Evolutionary conservation across 345 rosid genomes (phyloP), one percentile per base, ranked within the genome.

Genomic region (Rhodamnia argentea): DNA sequence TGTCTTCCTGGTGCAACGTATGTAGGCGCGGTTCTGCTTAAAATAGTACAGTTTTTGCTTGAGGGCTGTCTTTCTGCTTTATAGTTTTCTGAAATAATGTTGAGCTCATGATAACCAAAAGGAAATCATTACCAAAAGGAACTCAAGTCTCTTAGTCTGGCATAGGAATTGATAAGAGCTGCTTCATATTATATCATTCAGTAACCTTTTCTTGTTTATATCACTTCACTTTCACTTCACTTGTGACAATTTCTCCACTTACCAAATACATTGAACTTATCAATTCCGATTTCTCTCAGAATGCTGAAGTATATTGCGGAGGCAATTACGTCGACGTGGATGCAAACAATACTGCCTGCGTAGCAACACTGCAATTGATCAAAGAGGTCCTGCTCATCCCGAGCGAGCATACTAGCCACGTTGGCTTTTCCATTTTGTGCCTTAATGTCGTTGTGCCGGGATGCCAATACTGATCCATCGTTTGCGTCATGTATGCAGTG

Each of bases 311-410:
- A 12, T 84, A 75, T 13, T 90, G 91, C 11, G 42, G 86, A 64
- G 91, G 88, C 13, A 87, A 89, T 64, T 89, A 90, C 52, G 13
- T 85, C 42, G 55, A 88, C 6, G 55, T 85, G 11, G 87, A 86
- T 76, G 83, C 22, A 26, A 90, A 90, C 88, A 87, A 87, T 54
- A 89, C 92, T 2, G 82, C 62, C 13, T 90, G 92, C 5, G 83
- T 86, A 8, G 84, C 86, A 10, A 85, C 89, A 20, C 75, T 90
- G 64, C 83, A 86, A 54, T 78, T 57, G 27, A 90, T 90, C 85
- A 87, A 86, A 82, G 85, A 85, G 84, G 91, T 90, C 78, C 47
- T 4, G 78, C 78, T 70, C 78, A 70, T 70, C 44, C 44, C 13
- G 40, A 32, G 24, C 47, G 24, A 70, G 47, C 78, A 64, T 32